phyloP scores from a whole-genome alignment of 2,329 filamentous ascomycete species.

The Moelleriella libera region DNA sequence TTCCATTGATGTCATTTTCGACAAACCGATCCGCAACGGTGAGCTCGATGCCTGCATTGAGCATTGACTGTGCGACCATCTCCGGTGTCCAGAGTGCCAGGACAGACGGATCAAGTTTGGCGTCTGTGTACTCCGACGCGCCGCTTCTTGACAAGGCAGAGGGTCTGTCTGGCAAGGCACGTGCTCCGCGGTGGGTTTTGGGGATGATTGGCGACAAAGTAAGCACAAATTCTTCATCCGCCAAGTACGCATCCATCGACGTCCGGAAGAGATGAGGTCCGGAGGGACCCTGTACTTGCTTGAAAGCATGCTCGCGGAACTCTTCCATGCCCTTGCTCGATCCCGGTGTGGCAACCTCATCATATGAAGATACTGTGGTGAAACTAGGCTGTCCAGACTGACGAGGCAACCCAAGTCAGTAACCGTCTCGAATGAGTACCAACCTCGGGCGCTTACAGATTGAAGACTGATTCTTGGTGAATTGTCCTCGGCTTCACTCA shows the following conservation, averaged over 20 bases:
- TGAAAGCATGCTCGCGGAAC: conserved; percentile 46
- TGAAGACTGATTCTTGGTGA: conserved; percentile 55
- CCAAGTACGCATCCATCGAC: conserved; percentile 34
- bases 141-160: conserved; percentile 23
- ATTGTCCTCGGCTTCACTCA: conserved; percentile 46
- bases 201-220: conserved; percentile 64
- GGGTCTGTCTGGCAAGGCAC: conserved; percentile 11
- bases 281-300: conserved; percentile 63
- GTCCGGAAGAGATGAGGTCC: conserved; percentile 79
- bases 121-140: conserved; percentile 41
- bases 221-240: conserved; percentile 38
- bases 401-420: conserved; percentile 3
- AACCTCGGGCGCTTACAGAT: conserved; percentile 42
- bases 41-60: conserved; percentile 65
- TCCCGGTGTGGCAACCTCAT: conserved; percentile 67
- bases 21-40: conserved; percentile 71
- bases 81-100: conserved; percentile 57
- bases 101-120: conserved; percentile 41
- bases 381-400: conserved; percentile 62
- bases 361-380: conserved; percentile 76
- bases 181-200: conserved; percentile 32
- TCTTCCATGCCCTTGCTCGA: conserved; percentile 45
- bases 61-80: conserved; percentile 79
- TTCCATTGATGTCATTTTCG: conserved; percentile 82
- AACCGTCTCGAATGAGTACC: not conserved